Conservation (phyloP, 805 yeast genomes). For the Saccharomyces kudriavzevii region DNA sequence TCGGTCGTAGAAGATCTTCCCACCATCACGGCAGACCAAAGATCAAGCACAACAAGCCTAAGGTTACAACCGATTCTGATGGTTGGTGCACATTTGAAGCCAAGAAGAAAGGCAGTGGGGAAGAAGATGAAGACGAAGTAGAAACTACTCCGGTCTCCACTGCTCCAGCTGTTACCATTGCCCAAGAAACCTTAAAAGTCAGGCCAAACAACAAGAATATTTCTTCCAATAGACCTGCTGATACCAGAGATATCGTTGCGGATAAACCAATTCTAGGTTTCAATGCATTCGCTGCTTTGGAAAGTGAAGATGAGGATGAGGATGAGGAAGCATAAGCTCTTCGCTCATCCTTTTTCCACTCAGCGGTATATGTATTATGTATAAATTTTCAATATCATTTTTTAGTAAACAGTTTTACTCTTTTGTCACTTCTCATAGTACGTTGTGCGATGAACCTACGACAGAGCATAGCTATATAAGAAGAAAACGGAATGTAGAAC, state of each 20-base stretch:
- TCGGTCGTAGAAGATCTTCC: constrained; percentile 53
- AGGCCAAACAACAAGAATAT: constrained; percentile 70
- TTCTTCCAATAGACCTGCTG: constrained; percentile 66
- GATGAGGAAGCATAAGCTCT: constrained; percentile 32
- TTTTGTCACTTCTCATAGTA: not conserved
- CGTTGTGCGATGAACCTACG: not conserved
- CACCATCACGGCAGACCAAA: constrained; percentile 40
- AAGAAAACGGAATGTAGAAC: constrained; percentile 20
- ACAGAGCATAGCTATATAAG: constrained; percentile 1
- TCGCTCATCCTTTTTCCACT: not conserved
- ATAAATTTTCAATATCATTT: not conserved
- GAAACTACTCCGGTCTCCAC: constrained; percentile 33
- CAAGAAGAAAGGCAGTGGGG: constrained; percentile 27
- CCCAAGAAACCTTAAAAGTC: constrained; percentile 44
- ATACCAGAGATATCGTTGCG: constrained; percentile 61
- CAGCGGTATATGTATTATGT: not conserved
- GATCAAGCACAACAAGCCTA: constrained; percentile 48
- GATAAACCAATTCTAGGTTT: constrained; percentile 59
- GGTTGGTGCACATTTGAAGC: constrained; percentile 73
- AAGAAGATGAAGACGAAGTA: constrained; percentile 31
- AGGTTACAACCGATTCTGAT: constrained; percentile 56
- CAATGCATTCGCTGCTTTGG: constrained; percentile 78
- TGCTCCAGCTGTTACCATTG: constrained; percentile 23
- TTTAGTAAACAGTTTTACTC: not conserved
- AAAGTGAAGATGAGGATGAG: constrained; percentile 48